Conservation (phyloP, 192 early-diverging fungal genomes). For the Gonapodya prolifera region DNA sequence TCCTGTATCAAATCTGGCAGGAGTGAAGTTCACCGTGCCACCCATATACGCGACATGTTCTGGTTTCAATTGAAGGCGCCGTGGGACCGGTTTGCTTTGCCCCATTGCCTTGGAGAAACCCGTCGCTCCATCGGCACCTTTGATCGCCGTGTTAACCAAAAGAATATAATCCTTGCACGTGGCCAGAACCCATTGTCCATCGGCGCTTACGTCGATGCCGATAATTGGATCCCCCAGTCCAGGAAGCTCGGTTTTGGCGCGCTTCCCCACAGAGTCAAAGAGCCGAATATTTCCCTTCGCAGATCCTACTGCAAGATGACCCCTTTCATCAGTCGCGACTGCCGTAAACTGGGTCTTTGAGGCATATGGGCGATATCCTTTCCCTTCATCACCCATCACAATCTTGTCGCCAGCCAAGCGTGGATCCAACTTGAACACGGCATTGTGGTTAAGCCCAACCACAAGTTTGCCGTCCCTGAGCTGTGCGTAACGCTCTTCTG, state of each 20-base stretch:
- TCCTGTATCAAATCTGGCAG: conserved; percentile 78
- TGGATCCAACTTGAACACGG: conserved; percentile 81
- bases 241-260: conserved; percentile 79
- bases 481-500: conserved; percentile 64
- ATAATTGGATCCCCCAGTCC: conserved; percentile 76
- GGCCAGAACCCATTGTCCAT: conserved; percentile 74
- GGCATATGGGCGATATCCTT: conserved; percentile 55
- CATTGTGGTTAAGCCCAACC: conserved; percentile 67
- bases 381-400: conserved; percentile 27
- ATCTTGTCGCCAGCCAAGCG: conserved; percentile 59
- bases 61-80: conserved; percentile 67
- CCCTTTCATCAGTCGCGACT: conserved; percentile 61
- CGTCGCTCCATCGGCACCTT: conserved; percentile 29
- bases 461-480: conserved; percentile 62
- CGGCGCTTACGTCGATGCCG: conserved; percentile 78
- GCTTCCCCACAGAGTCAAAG: conserved; percentile 61
- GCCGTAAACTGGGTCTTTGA: conserved; percentile 57
- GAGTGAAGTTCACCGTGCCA: conserved; percentile 55
- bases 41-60: conserved; percentile 80
- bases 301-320: conserved; percentile 68
- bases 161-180: conserved; percentile 79
- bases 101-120: conserved; percentile 60
- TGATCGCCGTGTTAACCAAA: conserved; percentile 59
- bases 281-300: conserved; percentile 81
- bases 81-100: conserved; percentile 45